Conservation (phyloP, 768 basidiomycete genomes). For the Podaxis sp. region DNA sequence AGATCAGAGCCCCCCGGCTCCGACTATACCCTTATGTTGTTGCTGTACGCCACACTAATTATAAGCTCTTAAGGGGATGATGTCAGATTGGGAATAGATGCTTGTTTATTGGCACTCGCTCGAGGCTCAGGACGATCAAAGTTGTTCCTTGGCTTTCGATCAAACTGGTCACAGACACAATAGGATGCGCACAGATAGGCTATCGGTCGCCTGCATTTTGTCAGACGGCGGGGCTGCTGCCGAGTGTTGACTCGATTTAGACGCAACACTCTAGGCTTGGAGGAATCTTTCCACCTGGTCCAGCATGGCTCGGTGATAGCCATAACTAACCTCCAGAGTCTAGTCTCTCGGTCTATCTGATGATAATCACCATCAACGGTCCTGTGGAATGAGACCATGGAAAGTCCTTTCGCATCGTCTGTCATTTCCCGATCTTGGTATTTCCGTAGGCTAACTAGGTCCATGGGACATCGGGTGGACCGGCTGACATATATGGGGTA, state of each 20-base stretch:
- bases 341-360: neutral
- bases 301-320: neutral
- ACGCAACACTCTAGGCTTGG: neutral
- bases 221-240: neutral
- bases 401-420: neutral
- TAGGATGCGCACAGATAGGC: neutral
- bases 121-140: neutral
- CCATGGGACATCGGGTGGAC: neutral
- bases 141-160: neutral
- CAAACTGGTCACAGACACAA: neutral
- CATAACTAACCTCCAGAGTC: neutral
- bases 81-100: neutral
- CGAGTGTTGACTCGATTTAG: neutral
- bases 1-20: neutral
- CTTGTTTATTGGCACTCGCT: neutral
- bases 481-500: neutral
- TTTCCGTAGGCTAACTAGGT: neutral
- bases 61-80: neutral
- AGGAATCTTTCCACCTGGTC: neutral
- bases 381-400: neutral
- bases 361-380: neutral
- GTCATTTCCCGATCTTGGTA: neutral
- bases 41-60: neutral
- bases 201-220: neutral
- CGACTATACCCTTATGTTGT: neutral